Evolutionary conservation across 495 filamentous ascomycete species (phyloP).

Genomic region (Podospora sp.): DNA sequence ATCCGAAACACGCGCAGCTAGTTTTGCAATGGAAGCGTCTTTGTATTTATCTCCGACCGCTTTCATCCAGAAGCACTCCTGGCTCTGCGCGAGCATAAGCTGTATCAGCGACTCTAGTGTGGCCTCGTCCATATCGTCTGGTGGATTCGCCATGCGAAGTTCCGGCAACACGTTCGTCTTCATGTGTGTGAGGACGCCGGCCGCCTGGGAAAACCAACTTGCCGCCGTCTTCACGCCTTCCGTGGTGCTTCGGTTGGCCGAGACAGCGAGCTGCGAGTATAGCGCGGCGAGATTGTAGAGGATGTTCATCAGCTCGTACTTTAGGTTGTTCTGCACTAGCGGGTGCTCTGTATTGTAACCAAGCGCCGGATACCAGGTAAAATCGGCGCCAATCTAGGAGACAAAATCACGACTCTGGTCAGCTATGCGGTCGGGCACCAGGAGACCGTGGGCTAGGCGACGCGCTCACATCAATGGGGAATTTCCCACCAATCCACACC

Average conservation of each 20-base stretch:
- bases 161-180: conserved; percentile 81
- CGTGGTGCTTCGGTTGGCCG: conserved; percentile 72
- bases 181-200: conserved; percentile 80
- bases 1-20: conserved; percentile 91
- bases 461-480: conserved; percentile 83
- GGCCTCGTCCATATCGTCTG: conserved; percentile 93
- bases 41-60: conserved; percentile 93
- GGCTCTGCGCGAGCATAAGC: conserved; percentile 85
- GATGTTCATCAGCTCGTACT: conserved; percentile 92
- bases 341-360: conserved; percentile 85
- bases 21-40: conserved; percentile 84
- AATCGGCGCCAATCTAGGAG: conserved; percentile 86
- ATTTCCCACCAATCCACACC: conserved; percentile 92
- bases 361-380: conserved; percentile 91
- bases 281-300: conserved; percentile 91
- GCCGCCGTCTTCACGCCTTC: conserved; percentile 88
- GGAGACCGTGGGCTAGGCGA: not conserved
- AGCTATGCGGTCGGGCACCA: not conserved
- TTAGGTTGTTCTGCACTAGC: conserved; percentile 86
- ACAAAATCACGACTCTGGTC: not conserved
- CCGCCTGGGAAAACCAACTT: conserved; percentile 87
- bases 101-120: conserved; percentile 83
- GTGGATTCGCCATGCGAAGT: conserved; percentile 73
- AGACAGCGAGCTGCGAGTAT: conserved; percentile 88
- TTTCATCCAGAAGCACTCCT: conserved; percentile 98